Evolutionary conservation across 371 early-diverging fungal species (phyloP).

Genomic region (Caulochytrium protostelioides): DNA sequence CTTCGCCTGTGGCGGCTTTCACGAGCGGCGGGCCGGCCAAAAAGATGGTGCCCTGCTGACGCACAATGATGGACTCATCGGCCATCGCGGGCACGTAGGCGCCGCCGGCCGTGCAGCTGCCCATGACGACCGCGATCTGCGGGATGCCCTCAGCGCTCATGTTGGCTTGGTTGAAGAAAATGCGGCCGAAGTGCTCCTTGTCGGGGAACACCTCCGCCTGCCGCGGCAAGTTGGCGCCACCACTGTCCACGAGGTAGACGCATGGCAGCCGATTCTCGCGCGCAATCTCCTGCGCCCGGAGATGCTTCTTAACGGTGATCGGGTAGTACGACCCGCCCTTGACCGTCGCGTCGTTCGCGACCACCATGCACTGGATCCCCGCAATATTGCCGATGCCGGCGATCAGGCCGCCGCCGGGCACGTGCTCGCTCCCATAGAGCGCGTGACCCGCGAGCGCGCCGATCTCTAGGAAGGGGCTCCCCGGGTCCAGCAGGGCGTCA

Average conservation of each 20-base stretch:
- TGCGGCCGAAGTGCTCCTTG: conserved; percentile 91
- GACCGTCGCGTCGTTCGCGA: conserved; percentile 52
- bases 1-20: conserved; percentile 92
- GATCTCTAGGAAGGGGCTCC: conserved; percentile 86
- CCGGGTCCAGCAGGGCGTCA: conserved; percentile 61
- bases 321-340: conserved; percentile 95
- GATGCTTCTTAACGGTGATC: conserved; percentile 74
- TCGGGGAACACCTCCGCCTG: conserved; percentile 95
- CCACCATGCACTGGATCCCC: conserved; percentile 82
- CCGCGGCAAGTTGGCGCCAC: conserved; percentile 89
- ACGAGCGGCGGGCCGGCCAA: conserved; percentile 89
- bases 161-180: conserved; percentile 86
- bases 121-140: conserved; percentile 90
- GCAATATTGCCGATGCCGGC: conserved; percentile 77
- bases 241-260: conserved; percentile 89
- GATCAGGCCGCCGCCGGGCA: conserved; percentile 83
- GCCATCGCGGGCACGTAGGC: conserved; percentile 98
- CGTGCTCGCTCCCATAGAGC: conserved; percentile 63
- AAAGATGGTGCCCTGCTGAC: conserved; percentile 91
- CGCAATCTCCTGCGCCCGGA: conserved; percentile 94
- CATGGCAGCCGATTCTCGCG: conserved; percentile 83
- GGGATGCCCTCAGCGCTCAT: conserved; percentile 78
- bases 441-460: conserved; percentile 81
- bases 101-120: conserved; percentile 93
- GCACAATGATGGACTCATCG: conserved; percentile 90